Evolutionary conservation across 306 rosid species (phyloP).

Genomic region (Styphnolobium japonicum): DNA sequence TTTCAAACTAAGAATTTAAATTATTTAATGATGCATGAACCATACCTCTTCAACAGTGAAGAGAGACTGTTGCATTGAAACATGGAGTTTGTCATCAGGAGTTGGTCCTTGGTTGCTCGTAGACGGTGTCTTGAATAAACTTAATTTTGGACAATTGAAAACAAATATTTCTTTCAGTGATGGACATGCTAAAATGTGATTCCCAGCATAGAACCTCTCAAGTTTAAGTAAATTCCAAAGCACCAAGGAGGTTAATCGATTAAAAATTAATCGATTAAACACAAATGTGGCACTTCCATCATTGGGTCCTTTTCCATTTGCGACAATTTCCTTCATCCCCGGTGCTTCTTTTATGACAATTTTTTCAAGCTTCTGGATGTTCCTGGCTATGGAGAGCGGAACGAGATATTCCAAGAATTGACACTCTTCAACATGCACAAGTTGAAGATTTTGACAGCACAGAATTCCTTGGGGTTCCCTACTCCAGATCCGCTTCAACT

Average conservation of each 20-base stretch:
- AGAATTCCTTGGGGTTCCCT: neutral
- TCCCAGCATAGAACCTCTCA: slow-evolving; percentile 3
- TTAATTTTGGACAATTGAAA: neutral
- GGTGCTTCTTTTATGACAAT: neutral
- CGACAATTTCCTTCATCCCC: slow-evolving; percentile 14
- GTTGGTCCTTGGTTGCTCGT: neutral
- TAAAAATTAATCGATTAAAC: slow-evolving; percentile 11
- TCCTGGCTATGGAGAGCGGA: slow-evolving; percentile 5
- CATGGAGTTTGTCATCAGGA: neutral
- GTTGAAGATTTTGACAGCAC: neutral
- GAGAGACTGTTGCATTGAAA: neutral
- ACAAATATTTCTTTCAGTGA: neutral
- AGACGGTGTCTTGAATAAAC: neutral
- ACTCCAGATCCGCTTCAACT: slow-evolving; percentile 29
- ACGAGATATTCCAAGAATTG: neutral
- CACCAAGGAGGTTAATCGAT: neutral
- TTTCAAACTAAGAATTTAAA: neutral
- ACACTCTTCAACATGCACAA: neutral
- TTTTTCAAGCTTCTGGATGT: neutral
- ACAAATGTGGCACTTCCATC: neutral
- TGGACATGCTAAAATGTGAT: slow-evolving; percentile 20
- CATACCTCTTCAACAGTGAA: neutral
- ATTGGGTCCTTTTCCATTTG: neutral
- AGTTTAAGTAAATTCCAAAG: slow-evolving; percentile 5
- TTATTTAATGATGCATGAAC: neutral